Conservation (phyloP, 805 yeast species). For the Saccharomycopsis sp. region DNA sequence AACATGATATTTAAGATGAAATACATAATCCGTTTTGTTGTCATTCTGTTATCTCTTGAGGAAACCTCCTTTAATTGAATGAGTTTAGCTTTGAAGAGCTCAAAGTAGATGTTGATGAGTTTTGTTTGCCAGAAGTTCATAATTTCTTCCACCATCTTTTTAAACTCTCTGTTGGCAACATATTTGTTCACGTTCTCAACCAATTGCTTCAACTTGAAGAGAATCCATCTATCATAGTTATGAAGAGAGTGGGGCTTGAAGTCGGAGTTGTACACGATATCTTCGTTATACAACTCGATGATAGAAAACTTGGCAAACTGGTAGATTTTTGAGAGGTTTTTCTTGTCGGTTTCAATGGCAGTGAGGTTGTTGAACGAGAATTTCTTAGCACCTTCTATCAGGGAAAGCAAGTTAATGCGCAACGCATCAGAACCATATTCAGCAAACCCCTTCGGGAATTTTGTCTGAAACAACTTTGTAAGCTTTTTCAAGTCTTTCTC, state of each 20-base stretch:
- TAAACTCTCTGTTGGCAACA: constrained; percentile 26
- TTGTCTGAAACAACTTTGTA: constrained; percentile 71
- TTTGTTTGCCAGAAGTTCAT: constrained; percentile 91
- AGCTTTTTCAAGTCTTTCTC: constrained; percentile 84
- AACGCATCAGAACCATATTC: constrained; percentile 99
- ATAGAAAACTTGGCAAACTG: constrained; percentile 96
- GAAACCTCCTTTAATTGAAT: constrained; percentile 43
- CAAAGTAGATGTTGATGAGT: constrained; percentile 94
- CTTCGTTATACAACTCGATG: constrained; percentile 49
- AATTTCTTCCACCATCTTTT: constrained; percentile 64
- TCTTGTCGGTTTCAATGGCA: constrained; percentile 91
- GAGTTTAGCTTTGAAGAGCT: constrained; percentile 88
- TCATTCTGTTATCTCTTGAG: constrained; percentile 3
- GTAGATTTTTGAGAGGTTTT: constrained; percentile 97
- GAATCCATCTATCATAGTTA: constrained; percentile 80
- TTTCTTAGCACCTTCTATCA: neutral
- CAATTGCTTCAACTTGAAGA: constrained; percentile 72
- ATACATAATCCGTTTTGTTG: constrained; percentile 88
- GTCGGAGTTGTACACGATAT: constrained; percentile 63
- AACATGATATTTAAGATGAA: constrained; percentile 86
- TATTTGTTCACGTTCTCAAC: constrained; percentile 33
- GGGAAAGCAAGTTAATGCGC: constrained; percentile 47
- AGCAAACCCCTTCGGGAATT: constrained; percentile 95
- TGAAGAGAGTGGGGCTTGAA: constrained; percentile 30
- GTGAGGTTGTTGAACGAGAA: constrained; percentile 87